Conservation (phyloP, 169 alveolate species). For the Babesia gibsoni region DNA sequence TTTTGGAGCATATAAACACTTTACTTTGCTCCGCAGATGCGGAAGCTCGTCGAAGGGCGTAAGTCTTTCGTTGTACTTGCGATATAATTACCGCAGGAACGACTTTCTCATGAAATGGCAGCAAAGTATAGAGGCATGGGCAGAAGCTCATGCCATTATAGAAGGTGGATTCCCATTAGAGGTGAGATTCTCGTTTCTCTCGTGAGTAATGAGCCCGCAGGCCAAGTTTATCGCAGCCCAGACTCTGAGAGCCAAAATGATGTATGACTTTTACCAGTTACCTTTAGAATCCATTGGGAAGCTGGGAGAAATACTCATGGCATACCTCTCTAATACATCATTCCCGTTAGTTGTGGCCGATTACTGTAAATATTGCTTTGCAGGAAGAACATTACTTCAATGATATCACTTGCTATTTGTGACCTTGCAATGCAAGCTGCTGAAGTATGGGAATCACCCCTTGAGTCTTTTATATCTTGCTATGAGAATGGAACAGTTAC, state of each 20-base stretch:
- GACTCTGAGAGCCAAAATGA: conserved; percentile 43
- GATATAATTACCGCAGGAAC: conserved; percentile 14
- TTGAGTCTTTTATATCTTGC: conserved; percentile 36
- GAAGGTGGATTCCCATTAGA: conserved; percentile 21
- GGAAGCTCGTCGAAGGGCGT: conserved; percentile 56
- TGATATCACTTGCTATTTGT: conserved; percentile 46
- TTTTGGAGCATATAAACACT: conserved; percentile 42
- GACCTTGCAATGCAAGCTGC: conserved; percentile 51
- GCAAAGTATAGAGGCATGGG: conserved; percentile 58
- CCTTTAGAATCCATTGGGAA: conserved; percentile 24
- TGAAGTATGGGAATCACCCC: conserved; percentile 51
- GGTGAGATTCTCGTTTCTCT: conserved; percentile 17
- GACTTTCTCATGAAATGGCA: conserved; percentile 53
- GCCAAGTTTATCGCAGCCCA: conserved; percentile 63
- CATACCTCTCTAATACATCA: conserved; percentile 8
- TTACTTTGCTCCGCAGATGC: conserved; percentile 42
- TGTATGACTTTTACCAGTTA: conserved; percentile 60
- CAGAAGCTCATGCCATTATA: conserved; percentile 45
- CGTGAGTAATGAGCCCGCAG: conserved; percentile 10
- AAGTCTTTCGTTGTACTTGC: neutral
- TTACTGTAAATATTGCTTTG: neutral
- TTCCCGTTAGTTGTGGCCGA: conserved; percentile 28
- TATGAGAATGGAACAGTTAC: conserved; percentile 19
- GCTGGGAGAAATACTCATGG: conserved; percentile 37
- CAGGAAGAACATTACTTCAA: conserved; percentile 25